Evolutionary conservation across 1,139 yeast genomes (phyloP).

Genomic region (Meyerozyma carpophila): DNA sequence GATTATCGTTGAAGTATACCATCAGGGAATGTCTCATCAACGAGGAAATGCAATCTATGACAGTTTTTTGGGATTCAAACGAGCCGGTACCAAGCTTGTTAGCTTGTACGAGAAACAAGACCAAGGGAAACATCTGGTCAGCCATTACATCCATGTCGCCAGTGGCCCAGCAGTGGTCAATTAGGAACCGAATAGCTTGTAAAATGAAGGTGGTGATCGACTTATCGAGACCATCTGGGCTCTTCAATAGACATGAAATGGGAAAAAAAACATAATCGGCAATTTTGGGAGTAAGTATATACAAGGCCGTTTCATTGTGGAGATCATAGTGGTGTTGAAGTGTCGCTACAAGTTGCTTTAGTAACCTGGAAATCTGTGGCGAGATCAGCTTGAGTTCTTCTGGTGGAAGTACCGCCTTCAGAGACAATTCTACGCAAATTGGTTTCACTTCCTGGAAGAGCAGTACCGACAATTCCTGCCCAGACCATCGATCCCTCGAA

Average conservation of each 20-base stretch:
- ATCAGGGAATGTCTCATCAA: slow-evolving; percentile 15
- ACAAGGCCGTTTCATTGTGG: slow-evolving; percentile 11
- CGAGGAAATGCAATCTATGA: slow-evolving; percentile 13
- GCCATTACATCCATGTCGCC: slow-evolving; percentile 31
- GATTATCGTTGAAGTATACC: slow-evolving; percentile 15
- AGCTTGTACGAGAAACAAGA: slow-evolving; percentile 10
- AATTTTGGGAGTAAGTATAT: slow-evolving; percentile 30
- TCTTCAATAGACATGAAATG: slow-evolving; percentile 44
- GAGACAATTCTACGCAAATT: slow-evolving; percentile 8
- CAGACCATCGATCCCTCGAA: not conserved
- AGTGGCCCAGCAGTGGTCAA: slow-evolving; percentile 43
- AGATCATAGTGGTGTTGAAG: slow-evolving; percentile 14
- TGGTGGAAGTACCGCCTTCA: slow-evolving; percentile 12
- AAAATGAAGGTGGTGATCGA: slow-evolving; percentile 6
- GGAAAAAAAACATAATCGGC: slow-evolving; percentile 67
- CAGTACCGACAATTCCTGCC: slow-evolving; percentile 5
- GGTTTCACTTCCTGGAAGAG: slow-evolving; percentile 8
- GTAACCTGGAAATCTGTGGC: slow-evolving; percentile 7
- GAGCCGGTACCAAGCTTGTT: not conserved
- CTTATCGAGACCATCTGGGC: slow-evolving; percentile 15
- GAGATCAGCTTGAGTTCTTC: slow-evolving; percentile 11
- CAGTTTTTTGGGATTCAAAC: slow-evolving; percentile 16
- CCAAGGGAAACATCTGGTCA: slow-evolving; percentile 45
- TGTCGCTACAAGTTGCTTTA: slow-evolving; percentile 7
- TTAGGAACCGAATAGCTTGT: slow-evolving; percentile 18